Conservation (phyloP, 139 green algal species). For the Yamagishiella unicocca region DNA sequence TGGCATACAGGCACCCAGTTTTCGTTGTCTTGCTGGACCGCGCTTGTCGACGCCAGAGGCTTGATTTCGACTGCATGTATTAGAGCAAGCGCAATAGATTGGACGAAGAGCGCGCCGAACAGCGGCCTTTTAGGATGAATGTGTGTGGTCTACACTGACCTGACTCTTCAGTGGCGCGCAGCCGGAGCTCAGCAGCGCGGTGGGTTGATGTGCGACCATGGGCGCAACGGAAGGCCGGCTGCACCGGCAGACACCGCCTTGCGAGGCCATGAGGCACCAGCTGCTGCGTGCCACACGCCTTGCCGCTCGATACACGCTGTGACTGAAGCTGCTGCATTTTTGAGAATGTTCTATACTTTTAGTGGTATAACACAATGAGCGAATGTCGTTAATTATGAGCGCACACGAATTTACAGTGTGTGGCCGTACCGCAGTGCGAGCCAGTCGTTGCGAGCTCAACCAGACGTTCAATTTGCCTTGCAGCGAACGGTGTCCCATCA, state of each 20-base stretch:
- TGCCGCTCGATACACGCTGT: conserved; percentile 12
- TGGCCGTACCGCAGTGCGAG: no score
- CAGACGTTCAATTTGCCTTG: neutral
- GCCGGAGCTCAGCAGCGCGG: neutral
- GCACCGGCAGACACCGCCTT: neutral
- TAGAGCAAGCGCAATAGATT: no score
- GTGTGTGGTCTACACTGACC: conserved; percentile 23
- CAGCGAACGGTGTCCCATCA: neutral
- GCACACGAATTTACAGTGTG: no score
- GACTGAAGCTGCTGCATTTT: conserved; percentile 21
- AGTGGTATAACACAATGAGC: neutral
- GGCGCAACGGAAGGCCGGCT: neutral
- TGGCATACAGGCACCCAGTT: conserved; percentile 81
- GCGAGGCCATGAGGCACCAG: neutral
- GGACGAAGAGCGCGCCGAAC: no score
- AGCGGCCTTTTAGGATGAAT: no score
- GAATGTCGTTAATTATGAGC: neutral
- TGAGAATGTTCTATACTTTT: neutral
- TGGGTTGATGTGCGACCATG: neutral
- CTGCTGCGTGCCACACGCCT: neutral
- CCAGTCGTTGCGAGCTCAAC: neutral
- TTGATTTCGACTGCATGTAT: conserved; percentile 33
- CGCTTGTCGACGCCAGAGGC: conserved; percentile 11
- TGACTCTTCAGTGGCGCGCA: conserved; percentile 36
- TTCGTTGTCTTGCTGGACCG: neutral